Evolutionary conservation across 2,329 filamentous ascomycete genomes (phyloP), one percentile per base, ranked within the genome.

Genomic region (Aspergillus carbonarius): DNA sequence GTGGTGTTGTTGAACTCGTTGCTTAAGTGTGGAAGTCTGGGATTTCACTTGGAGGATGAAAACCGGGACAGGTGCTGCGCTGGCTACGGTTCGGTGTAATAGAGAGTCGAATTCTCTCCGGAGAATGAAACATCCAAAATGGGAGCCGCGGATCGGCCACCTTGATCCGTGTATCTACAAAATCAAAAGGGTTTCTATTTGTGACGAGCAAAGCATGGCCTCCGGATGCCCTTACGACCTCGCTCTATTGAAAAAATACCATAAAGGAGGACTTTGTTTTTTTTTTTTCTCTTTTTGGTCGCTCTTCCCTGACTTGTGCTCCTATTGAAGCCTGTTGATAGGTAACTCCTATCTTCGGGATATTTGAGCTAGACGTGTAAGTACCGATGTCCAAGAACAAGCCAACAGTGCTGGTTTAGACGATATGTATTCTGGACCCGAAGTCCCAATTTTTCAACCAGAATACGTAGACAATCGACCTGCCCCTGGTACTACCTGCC

Each of bases 1-100:
- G 95, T 81, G 93, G 93, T 82, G 91, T 96, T 76, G 85, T 96
- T 75, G 92, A 97, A 87, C 86, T 97, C 79, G 91, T 97, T 76
- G 93, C 92, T 82, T 97, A 90, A 85, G 74, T 69, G 71, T 66
- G 67, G 60, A 66, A 40, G 64, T 58, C 54, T 60, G 55, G 62
- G 63, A 60, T 65, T 60, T 66, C 59, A 51, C 51, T 46, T 40
- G 65, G 66, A 66, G 66, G 68, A 67, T 62, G 59, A 64, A 48
- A 48, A 67, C 66, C 62, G 61, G 63, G 65, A 65, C 65, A 65
- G 67, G 66, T 66, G 66, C 66, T 70, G 65, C 64, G 59, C 64
- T 68, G 60, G 62, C 66, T 69, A 65, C 61, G 52, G 61, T 65
- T 68, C 68, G 63, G 70, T 67, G 66, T 71, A 65, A 67, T 63